Evolutionary conservation across 768 basidiomycete species (phyloP).

Genomic region (Termitomyces sp.): DNA sequence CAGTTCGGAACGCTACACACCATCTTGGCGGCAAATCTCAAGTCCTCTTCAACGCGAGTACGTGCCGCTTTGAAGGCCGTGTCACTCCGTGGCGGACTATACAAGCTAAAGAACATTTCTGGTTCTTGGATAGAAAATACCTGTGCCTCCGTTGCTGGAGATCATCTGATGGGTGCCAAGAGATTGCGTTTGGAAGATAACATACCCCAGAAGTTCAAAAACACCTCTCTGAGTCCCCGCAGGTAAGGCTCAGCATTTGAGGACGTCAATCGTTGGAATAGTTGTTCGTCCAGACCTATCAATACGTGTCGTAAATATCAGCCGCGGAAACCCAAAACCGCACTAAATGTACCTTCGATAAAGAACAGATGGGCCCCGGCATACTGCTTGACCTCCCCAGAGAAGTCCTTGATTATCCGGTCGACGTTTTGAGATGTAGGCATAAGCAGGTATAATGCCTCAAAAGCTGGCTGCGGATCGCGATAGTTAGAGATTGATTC

Average conservation of each 20-base stretch:
- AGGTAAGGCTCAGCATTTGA: conserved; percentile 77
- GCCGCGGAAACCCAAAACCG: background rate
- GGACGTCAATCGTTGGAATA: conserved; percentile 71
- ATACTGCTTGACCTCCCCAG: conserved; percentile 56
- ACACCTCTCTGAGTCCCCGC: conserved; percentile 79
- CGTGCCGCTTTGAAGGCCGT: conserved; percentile 62
- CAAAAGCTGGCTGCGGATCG: conserved; percentile 78
- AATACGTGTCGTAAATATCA: conserved; percentile 1
- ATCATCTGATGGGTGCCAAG: conserved; percentile 1
- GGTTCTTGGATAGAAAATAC: conserved; percentile 79
- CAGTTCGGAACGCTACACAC: conserved; percentile 32
- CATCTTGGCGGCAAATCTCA: conserved; percentile 68
- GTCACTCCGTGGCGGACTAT: conserved; percentile 76
- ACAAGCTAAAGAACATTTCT: conserved; percentile 81
- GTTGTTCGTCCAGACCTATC: conserved; percentile 68
- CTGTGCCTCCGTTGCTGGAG: conserved; percentile 77
- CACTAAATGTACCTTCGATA: conserved; percentile 58
- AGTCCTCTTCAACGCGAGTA: conserved; percentile 81
- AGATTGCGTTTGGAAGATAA: conserved; percentile 2
- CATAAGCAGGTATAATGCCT: conserved; percentile 93
- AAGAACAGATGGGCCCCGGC: conserved; percentile 89
- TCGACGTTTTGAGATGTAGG: conserved; percentile 93
- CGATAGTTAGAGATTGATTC: conserved; percentile 84
- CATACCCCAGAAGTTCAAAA: conserved; percentile 91
- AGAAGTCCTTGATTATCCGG: conserved; percentile 83